Evolutionary conservation across 345 rosid genomes (phyloP).

Genomic region (Eucalyptus marginata): DNA sequence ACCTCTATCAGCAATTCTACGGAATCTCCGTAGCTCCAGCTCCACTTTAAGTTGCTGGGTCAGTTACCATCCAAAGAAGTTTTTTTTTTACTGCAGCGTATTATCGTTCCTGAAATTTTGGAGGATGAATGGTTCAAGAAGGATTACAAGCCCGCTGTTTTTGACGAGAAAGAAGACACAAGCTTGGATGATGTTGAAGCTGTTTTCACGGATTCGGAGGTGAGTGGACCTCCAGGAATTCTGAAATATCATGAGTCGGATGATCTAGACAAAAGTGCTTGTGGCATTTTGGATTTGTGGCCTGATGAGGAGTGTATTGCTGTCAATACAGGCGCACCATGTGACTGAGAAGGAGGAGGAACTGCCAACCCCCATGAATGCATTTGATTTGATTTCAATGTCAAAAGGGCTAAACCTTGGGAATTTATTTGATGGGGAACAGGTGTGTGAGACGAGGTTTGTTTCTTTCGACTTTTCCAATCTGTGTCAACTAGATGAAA

Average conservation of each 20-base stretch:
- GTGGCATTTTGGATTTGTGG: not conserved
- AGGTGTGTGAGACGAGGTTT: constrained; percentile 28
- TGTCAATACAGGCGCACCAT: constrained; percentile 58
- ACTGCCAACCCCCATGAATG: constrained; percentile 75
- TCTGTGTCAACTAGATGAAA: not conserved
- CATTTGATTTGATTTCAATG: constrained; percentile 93
- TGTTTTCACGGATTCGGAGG: constrained; percentile 86
- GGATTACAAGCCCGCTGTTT: constrained; percentile 73
- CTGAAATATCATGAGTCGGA: not conserved
- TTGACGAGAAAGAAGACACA: constrained; percentile 56
- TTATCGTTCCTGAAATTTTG: constrained; percentile 67
- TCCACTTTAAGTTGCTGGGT: not conserved
- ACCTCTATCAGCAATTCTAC: not conserved
- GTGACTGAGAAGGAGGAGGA: constrained; percentile 85
- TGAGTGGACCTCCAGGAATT: constrained; percentile 6
- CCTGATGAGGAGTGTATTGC: not conserved
- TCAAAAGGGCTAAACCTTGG: constrained; percentile 82
- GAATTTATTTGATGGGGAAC: constrained; percentile 72
- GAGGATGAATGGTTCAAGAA: constrained; percentile 91
- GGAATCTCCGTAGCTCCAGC: not conserved
- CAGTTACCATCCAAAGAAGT: not conserved
- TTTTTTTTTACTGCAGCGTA: constrained; percentile 39
- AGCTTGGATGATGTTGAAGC: constrained; percentile 91
- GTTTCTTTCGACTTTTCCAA: not conserved
- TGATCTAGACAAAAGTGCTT: not conserved